Evolutionary conservation across 495 filamentous ascomycete species (phyloP).

Genomic region (Penicillium soppii): DNA sequence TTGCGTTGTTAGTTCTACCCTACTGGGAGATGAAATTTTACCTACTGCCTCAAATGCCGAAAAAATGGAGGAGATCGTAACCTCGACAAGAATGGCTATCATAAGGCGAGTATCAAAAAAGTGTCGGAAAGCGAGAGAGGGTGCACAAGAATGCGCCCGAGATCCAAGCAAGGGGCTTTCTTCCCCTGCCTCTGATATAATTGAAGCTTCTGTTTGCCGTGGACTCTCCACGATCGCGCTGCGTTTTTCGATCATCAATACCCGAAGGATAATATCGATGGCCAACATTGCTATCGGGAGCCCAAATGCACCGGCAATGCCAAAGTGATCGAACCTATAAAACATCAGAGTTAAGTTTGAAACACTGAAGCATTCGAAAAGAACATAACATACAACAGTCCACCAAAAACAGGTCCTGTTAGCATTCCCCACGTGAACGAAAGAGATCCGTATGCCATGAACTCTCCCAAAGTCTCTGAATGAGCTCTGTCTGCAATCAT

Average conservation of each 20-base stretch:
- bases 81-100: neutral
- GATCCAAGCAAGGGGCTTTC: neutral
- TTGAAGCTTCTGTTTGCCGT: neutral
- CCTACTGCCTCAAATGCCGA: slow-evolving; percentile 5
- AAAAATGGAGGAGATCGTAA: slow-evolving; percentile 1
- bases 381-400: neutral
- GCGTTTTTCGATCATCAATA: neutral
- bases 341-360: neutral
- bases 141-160: neutral
- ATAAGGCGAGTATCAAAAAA: neutral
- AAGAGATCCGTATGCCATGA: slow-evolving; percentile 7
- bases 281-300: slow-evolving; percentile 1
- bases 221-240: neutral
- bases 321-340: slow-evolving; percentile 7
- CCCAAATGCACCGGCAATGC: slow-evolving; percentile 2
- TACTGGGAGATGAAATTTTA: neutral
- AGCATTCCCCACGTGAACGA: slow-evolving; percentile 13
- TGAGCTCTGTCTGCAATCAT: slow-evolving; percentile 7
- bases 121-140: neutral
- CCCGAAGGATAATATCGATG: slow-evolving; percentile 5
- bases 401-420: slow-evolving; percentile 2
- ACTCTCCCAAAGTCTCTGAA: slow-evolving; percentile 3
- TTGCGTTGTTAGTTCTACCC: neutral
- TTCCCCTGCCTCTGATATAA: neutral
- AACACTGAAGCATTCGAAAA: neutral